Evolutionary conservation across 805 yeast species (phyloP).

Genomic region (Nakazawaea sp.): DNA sequence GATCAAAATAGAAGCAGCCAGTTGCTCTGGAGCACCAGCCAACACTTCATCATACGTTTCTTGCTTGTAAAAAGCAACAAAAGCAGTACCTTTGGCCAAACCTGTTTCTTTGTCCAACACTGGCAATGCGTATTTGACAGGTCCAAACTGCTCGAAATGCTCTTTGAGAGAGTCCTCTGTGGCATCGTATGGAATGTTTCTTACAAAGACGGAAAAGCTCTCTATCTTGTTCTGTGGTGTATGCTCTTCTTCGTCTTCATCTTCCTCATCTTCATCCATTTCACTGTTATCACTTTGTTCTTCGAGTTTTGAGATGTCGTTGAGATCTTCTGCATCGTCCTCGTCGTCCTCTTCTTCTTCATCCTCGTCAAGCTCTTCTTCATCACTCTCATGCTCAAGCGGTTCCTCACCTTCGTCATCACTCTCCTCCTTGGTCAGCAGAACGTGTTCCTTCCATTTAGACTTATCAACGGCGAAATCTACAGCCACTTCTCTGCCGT

Average conservation of each 20-base stretch:
- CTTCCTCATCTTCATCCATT: conserved; percentile 25
- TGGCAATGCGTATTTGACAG: conserved; percentile 87
- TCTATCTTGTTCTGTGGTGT: conserved; percentile 55
- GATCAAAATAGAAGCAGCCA: conserved; percentile 57
- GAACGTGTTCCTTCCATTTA: conserved; percentile 63
- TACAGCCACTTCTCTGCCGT: conserved; percentile 88
- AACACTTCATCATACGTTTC: conserved; percentile 65
- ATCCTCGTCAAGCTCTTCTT: conserved; percentile 24
- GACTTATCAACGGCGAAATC: conserved; percentile 88
- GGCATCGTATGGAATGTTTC: conserved; percentile 94
- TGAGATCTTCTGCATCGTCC: conserved; percentile 15
- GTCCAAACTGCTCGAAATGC: conserved; percentile 80
- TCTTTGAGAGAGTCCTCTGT: conserved; percentile 69
- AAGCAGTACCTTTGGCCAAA: conserved; percentile 89
- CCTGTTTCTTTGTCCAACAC: conserved; percentile 84
- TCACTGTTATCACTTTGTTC: conserved; percentile 19
- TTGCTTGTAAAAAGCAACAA: conserved; percentile 72
- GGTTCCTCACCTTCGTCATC: conserved; percentile 30
- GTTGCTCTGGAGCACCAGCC: conserved; percentile 68
- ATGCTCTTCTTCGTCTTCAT: conserved; percentile 20
- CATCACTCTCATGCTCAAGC: conserved; percentile 29
- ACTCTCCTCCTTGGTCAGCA: conserved; percentile 31
- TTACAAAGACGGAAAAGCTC: conserved; percentile 69
- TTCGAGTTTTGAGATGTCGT: conserved; percentile 16
- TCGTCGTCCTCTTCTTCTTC: conserved; percentile 30